These are phyloP conservation scores for Kockovaella imperatae DNA, from an alignment of 768 basidiomycete genomes.

Conservation along the genomic window DNA sequence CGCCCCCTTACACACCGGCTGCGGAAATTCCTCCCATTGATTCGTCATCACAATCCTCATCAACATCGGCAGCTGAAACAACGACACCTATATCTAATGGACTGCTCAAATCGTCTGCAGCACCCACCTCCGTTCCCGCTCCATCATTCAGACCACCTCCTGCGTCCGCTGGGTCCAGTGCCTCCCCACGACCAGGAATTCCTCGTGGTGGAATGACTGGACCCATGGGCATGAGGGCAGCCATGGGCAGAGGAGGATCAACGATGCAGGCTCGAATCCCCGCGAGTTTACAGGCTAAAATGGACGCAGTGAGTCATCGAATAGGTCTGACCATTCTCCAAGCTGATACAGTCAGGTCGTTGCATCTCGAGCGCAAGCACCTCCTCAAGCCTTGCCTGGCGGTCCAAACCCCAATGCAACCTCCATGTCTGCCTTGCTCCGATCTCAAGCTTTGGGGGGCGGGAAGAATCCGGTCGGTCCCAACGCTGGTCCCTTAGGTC, in stretches of 20 bases:
- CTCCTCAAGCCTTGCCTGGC: constrained; percentile 9
- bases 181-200: background rate
- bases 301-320: constrained; percentile 65
- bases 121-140: constrained; percentile 11
- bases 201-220: constrained; percentile 18
- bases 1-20: background rate
- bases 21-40: background rate
- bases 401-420: constrained; percentile 38
- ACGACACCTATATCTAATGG: background rate
- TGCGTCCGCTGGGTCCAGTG: background rate
- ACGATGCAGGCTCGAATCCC: constrained; percentile 54
- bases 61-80: background rate
- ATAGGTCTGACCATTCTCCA: background rate
- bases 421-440: constrained; percentile 38
- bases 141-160: constrained; percentile 1
- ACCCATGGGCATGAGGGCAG: constrained; percentile 36
- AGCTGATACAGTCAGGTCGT: constrained; percentile 19
- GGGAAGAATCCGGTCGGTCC: constrained; percentile 24
- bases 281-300: constrained; percentile 81
- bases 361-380: constrained; percentile 22
- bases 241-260: constrained; percentile 8
- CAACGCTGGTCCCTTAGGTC: constrained; percentile 42
- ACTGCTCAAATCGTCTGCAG: constrained; percentile 1
- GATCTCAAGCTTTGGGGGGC: constrained; percentile 33
- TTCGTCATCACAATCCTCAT: background rate